Evolutionary conservation across 2,329 filamentous ascomycete species (phyloP).

Genomic region (Cladophialophora carrionii): DNA sequence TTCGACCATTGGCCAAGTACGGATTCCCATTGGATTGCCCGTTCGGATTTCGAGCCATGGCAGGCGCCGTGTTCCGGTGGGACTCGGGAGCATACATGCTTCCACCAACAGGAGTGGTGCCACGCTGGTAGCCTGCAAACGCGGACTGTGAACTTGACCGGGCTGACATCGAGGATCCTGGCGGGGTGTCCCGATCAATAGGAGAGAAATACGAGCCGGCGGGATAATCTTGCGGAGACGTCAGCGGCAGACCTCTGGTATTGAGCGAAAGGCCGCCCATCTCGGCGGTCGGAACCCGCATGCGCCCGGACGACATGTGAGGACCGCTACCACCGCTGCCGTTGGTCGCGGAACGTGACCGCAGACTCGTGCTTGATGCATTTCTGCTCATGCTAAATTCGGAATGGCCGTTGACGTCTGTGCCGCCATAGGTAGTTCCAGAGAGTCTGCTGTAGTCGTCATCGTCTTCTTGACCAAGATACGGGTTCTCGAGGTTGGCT

Average conservation of each 20-base stretch:
- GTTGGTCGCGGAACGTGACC: slow-evolving; percentile 74
- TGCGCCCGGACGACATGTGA: slow-evolving; percentile 32
- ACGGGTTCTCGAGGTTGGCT: slow-evolving; percentile 79
- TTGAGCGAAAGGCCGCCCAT: slow-evolving; percentile 34
- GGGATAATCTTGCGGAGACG: slow-evolving; percentile 64
- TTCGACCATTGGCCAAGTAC: slow-evolving; percentile 62
- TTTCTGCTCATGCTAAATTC: slow-evolving; percentile 65
- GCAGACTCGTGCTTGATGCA: slow-evolving; percentile 73
- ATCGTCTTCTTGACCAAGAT: slow-evolving; percentile 64
- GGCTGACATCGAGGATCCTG: slow-evolving; percentile 56
- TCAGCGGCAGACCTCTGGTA: slow-evolving; percentile 39
- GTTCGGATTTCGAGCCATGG: slow-evolving; percentile 79
- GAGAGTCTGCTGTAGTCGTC: slow-evolving; percentile 47
- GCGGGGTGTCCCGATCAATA: slow-evolving; percentile 61
- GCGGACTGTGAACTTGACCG: slow-evolving; percentile 58
- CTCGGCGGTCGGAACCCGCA: slow-evolving; percentile 29
- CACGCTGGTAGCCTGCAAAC: slow-evolving; percentile 79
- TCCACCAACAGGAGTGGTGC: slow-evolving; percentile 63
- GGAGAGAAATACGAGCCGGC: slow-evolving; percentile 96
- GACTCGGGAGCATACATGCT: slow-evolving; percentile 67
- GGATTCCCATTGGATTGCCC: slow-evolving; percentile 60
- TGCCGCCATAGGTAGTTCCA: slow-evolving; percentile 38
- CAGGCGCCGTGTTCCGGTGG: slow-evolving; percentile 85
- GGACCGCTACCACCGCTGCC: slow-evolving; percentile 52
- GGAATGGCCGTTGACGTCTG: slow-evolving; percentile 47